Conservation (phyloP, 1,284 basidiomycete species). For the Apiotrichum gracile region DNA sequence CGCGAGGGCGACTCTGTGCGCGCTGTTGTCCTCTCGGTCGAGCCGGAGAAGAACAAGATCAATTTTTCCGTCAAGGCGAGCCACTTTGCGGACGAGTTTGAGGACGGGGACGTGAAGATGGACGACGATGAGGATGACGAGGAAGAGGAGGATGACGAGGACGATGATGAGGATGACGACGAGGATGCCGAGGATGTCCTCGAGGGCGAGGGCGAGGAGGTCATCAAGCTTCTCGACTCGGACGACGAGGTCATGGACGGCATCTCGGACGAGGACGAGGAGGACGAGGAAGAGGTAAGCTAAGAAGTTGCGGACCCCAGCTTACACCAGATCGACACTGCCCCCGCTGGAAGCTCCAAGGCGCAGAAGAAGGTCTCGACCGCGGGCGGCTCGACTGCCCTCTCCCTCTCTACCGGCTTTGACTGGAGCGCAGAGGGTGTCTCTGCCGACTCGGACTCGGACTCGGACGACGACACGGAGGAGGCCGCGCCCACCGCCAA, state of each 20-base stretch:
- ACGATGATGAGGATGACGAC: slow-evolving; percentile 35
- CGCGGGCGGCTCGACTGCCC: slow-evolving; percentile 27
- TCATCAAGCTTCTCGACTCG: not conserved
- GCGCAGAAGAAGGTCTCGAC: slow-evolving; percentile 26
- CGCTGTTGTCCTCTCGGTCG: slow-evolving; percentile 67
- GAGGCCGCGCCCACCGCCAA: slow-evolving; percentile 15
- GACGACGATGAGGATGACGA: slow-evolving; percentile 21
- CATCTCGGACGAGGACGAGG: slow-evolving; percentile 22
- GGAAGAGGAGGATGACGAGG: slow-evolving; percentile 35
- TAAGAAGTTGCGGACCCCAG: not conserved
- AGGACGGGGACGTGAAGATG: slow-evolving; percentile 41
- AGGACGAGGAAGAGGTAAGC: slow-evolving; percentile 21
- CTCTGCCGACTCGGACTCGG: slow-evolving; percentile 46
- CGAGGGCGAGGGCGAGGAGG: slow-evolving; percentile 40
- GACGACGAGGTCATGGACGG: slow-evolving; percentile 22
- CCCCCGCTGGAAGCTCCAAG: slow-evolving; percentile 15
- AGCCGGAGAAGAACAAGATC: slow-evolving; percentile 68
- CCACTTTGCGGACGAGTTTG: slow-evolving; percentile 57
- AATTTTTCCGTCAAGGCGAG: slow-evolving; percentile 87
- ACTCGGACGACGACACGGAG: slow-evolving; percentile 53
- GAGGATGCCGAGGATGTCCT: slow-evolving; percentile 51
- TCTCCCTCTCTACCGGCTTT: slow-evolving; percentile 51
- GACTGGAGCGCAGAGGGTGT: slow-evolving; percentile 50
- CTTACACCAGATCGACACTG: slow-evolving; percentile 15
- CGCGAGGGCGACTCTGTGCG: slow-evolving; percentile 80